These are phyloP conservation scores for Calonectria pseudoturangicola DNA, from an alignment of 2,329 filamentous ascomycete species.

Conservation along the genomic window DNA sequence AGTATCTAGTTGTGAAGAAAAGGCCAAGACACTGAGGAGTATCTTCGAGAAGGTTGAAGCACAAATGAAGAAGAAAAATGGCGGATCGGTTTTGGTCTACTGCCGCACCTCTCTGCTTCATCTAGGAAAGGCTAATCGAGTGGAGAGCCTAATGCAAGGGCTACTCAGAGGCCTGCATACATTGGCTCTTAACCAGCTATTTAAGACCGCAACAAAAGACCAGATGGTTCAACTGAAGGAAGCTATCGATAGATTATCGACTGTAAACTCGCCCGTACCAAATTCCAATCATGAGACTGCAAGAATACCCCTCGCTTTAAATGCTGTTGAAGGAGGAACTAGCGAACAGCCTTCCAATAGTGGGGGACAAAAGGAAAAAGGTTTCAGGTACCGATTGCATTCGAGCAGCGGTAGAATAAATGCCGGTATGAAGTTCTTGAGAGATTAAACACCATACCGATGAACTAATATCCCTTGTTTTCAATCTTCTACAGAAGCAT, in stretches of 20 bases:
- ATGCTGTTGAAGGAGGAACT: too few relatives aligned
- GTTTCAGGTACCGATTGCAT: not conserved
- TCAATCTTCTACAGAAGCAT: too few relatives aligned
- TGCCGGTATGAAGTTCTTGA: not conserved
- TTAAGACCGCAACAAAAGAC: constrained; percentile 27
- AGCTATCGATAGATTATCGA: constrained; percentile 32
- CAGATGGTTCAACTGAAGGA: constrained; percentile 29
- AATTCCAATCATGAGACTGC: not conserved
- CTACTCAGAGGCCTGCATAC: constrained; percentile 28
- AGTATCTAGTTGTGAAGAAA: constrained; percentile 16
- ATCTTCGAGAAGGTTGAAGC: constrained; percentile 26
- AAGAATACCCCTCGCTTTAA: too few relatives aligned
- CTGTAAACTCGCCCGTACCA: constrained; percentile 23
- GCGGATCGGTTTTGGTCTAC: constrained; percentile 7
- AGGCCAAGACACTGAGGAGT: constrained; percentile 10
- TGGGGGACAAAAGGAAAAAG: not conserved
- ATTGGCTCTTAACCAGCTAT: constrained; percentile 31
- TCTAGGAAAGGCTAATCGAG: constrained; percentile 17
- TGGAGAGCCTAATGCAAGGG: constrained; percentile 32
- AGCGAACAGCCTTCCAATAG: too few relatives aligned
- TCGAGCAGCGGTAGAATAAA: not conserved
- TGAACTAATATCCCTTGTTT: too few relatives aligned
- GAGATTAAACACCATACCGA: too few relatives aligned
- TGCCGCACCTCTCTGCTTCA: constrained; percentile 15
- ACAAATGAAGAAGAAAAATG: not conserved